Conservation (phyloP, 768 basidiomycete genomes). For the Rubroboletus satanas region DNA sequence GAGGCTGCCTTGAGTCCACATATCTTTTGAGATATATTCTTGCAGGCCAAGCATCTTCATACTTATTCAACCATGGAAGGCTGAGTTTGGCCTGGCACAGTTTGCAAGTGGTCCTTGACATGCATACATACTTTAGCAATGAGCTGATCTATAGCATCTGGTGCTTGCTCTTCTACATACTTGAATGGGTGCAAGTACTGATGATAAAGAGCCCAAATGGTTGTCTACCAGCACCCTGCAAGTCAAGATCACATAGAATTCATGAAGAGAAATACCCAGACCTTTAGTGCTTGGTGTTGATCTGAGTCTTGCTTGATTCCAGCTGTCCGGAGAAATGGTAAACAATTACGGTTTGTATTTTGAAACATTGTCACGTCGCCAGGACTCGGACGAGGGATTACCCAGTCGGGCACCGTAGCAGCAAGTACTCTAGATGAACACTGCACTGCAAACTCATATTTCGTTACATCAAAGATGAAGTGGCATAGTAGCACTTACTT, state of each 20-base stretch:
- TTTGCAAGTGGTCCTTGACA: not conserved
- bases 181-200: constrained; percentile 12
- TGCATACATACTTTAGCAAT: constrained; percentile 2
- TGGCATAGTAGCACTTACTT: not conserved
- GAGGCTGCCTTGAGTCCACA: constrained; percentile 3
- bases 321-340: constrained; percentile 1
- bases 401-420: not conserved
- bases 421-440: not conserved
- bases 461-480: too few relatives aligned
- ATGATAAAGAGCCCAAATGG: constrained; percentile 1
- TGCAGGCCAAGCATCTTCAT: constrained; percentile 19
- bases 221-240: not conserved
- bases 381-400: constrained; percentile 3
- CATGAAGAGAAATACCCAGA: not conserved
- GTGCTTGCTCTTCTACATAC: constrained; percentile 15
- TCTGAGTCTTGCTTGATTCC: not conserved
- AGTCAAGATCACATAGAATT: not conserved
- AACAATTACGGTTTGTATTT: not conserved
- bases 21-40: constrained; percentile 21
- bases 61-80: constrained; percentile 19
- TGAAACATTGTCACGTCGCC: not conserved
- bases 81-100: constrained; percentile 3
- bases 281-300: constrained; percentile 11
- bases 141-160: constrained; percentile 6
- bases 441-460: not conserved